Evolutionary conservation across 2,329 filamentous ascomycete species (phyloP).

Genomic region (Seiridium cupressi): DNA sequence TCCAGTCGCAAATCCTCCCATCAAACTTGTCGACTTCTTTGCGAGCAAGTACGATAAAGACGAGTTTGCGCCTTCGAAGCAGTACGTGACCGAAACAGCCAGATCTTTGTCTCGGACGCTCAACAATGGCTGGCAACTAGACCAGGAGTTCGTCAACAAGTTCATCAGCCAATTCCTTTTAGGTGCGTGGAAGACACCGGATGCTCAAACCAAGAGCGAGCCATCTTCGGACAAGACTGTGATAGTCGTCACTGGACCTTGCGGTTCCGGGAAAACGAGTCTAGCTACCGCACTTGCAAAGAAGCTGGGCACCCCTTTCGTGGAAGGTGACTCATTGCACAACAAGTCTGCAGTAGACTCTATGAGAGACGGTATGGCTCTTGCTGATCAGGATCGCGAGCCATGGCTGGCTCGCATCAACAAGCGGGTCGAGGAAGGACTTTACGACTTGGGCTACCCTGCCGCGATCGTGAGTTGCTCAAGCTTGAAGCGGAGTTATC

Average conservation of each 20-base stretch:
- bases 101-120: constrained; percentile 42
- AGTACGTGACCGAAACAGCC: constrained; percentile 35
- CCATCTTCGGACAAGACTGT: constrained; percentile 30
- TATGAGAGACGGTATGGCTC: constrained; percentile 27
- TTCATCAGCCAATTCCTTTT: constrained; percentile 33
- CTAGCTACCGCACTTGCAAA: constrained; percentile 28
- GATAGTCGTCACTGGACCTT: constrained; percentile 36
- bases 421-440: constrained; percentile 17
- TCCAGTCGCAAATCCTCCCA: constrained; percentile 44
- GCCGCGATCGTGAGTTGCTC: constrained; percentile 37
- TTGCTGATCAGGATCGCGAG: constrained; percentile 30
- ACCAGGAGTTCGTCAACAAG: constrained; percentile 31
- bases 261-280: constrained; percentile 39
- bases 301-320: constrained; percentile 27
- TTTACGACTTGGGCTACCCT: constrained; percentile 23
- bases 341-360: constrained; percentile 2
- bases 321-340: constrained; percentile 40
- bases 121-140: constrained; percentile 33
- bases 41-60: constrained; percentile 43
- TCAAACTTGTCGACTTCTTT: constrained; percentile 55
- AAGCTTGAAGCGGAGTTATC: constrained; percentile 31
- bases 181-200: constrained; percentile 37
- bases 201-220: too few species aligned
- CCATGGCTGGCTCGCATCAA: constrained; percentile 28
- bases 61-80: constrained; percentile 42